Conservation (phyloP, 805 yeast species). For the Candida ascalaphidarum region DNA sequence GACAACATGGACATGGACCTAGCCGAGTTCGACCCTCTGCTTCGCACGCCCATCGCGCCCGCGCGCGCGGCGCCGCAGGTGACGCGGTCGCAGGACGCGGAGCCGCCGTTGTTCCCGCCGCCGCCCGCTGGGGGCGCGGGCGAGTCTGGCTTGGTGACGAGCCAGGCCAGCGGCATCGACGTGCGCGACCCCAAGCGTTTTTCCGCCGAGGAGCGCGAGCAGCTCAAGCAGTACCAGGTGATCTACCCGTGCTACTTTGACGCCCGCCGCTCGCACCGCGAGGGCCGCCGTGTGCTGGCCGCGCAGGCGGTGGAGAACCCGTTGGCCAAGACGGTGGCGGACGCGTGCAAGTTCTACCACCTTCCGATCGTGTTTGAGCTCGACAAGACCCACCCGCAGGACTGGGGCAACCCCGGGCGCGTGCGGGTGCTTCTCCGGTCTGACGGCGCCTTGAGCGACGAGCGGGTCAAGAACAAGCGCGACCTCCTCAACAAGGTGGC, state of each 20-base stretch:
- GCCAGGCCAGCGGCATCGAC: slow-evolving; percentile 1
- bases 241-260: slow-evolving; percentile 94
- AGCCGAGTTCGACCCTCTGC: slow-evolving; percentile 72
- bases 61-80: slow-evolving; percentile 48
- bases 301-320: slow-evolving; percentile 80
- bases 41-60: slow-evolving; percentile 67
- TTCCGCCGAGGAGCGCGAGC: slow-evolving; percentile 38
- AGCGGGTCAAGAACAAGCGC: slow-evolving; percentile 43
- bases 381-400: slow-evolving; percentile 90
- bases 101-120: slow-evolving; percentile 14
- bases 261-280: slow-evolving; percentile 56
- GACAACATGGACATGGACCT: slow-evolving; percentile 91
- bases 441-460: slow-evolving; percentile 26
- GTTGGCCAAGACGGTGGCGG: slow-evolving; percentile 71
- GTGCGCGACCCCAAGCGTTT: slow-evolving; percentile 9
- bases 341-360: slow-evolving; percentile 47
- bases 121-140: not conserved
- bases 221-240: slow-evolving; percentile 61
- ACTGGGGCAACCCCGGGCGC: slow-evolving; percentile 96
- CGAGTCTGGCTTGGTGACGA: too few relatives aligned
- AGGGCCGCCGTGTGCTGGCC: slow-evolving; percentile 75
- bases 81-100: slow-evolving; percentile 52
- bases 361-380: slow-evolving; percentile 54
- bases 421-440: slow-evolving; percentile 66
- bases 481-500: slow-evolving; percentile 54